Evolutionary conservation across 352 stramenopile species (phyloP), one percentile per base, ranked within the genome.

Genomic region (Blastocystis sp.): DNA sequence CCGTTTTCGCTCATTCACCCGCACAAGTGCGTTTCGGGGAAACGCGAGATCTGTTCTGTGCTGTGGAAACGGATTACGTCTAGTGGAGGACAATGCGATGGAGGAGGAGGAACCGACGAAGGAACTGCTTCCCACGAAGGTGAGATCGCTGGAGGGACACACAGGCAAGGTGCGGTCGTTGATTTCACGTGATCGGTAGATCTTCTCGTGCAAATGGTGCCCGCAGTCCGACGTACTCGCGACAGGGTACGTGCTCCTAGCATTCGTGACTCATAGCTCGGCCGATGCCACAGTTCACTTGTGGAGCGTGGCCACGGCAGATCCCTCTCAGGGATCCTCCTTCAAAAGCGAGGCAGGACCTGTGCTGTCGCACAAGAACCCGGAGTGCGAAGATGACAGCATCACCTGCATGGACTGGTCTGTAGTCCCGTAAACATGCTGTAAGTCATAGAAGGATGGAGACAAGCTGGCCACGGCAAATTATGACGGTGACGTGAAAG

Each of bases 191-290:
- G 17, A 74, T 74, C 64, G 17, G 48, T 28, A 84, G 52, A 53
- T 84, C 10, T 84, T 67, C 69, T 84, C 56, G 4, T 84, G 74
- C 60, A 53, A 43, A 38, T 84, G 74, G 74, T 67, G 60, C 53
- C 74, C 74, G 9, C 45, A 52, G 9, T 69, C 52, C 1, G 28
- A 61, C 14, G 60, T 84, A 1, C 38, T 84, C 2, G 60, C 74
- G 5, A 84, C 74, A 2, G 74, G 53, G 74, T 84, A 67, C 11
- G 2, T 17, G 0, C 56, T 84, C 53, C 11, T n/a, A n/a, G 23
- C 40, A 34, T 11, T 23, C 69, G 7, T 70, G 14, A 56, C 34
- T 41, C 28, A 38, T 69, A 84, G 74, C 19, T 84, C 74, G 19
- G 74, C 74, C 1, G 74, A 84, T 84, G 67, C 74, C 9, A 84